Evolutionary conservation across 352 stramenopile genomes (phyloP), one percentile per base, ranked within the genome.

Genomic region (Phytopythium sindhum): DNA sequence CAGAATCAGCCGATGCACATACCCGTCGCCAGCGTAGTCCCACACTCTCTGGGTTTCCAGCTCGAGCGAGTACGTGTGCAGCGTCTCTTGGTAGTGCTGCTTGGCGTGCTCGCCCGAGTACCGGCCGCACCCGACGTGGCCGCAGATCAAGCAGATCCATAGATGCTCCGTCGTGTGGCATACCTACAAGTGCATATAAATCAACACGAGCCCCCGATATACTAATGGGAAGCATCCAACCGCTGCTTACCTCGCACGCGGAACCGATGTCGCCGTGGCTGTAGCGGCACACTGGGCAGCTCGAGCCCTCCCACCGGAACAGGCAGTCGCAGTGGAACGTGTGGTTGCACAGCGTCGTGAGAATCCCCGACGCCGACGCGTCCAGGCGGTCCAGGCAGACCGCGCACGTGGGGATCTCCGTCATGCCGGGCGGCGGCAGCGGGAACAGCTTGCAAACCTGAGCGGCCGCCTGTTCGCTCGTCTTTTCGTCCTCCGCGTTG

Each of bases 311-410:
- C 88, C 95, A 98, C 57, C 90, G 89, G 63, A 95, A 90, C 2
- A 99, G 73, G 71, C 97, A 99, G 65, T 98, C 90, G 58, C 96
- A 97, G 78, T 99, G 97, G 72, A 99, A 99, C 23, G 91, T 98
- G 78, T 99, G 97, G 72, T 99, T 99, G 76, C 97, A 99, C 52
- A 98, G 83, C 28, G 97, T 99, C 33, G 96, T 99, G 26, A 99
- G 77, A 66, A 99, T 97, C 4, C 88, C 86, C 0, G 86, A 96
- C 7, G 81, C 86, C 17, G 87, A 91, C 35, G 83, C 80, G 45
- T 97, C 90, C 55, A 98, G 64, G 11, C 85, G 75, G 60, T 98
- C 93, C 31, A 98, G 74, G 79, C 93, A 98, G 57, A 98, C 93
- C 2, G 91, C 89, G 67, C 93, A 98, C 17, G 84, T 95, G 54